A percentile compares a stretch with the other conserved stretches of the same genome.
Evolutionary conservation across 805 yeast species (phyloP).

Genomic region (Kregervanrija pseudodelftensis): DNA sequence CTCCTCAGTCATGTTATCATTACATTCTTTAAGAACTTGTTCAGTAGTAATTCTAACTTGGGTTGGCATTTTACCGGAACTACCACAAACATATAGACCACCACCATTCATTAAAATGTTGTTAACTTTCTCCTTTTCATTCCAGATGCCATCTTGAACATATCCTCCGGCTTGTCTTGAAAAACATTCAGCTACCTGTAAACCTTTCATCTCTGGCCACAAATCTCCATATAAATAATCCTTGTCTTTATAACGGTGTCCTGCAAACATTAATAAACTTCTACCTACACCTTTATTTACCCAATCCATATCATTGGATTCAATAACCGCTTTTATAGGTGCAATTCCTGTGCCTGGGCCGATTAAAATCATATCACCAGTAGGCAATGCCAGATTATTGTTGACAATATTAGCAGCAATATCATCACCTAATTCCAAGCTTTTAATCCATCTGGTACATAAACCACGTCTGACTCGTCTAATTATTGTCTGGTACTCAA

Average conservation of each 20-base stretch:
- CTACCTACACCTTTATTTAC: constrained; percentile 10
- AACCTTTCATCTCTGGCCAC: constrained; percentile 35
- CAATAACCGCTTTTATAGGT: constrained; percentile 73
- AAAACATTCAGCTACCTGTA: constrained; percentile 33
- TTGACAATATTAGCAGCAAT: constrained; percentile 46
- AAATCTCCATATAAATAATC: constrained; percentile 61
- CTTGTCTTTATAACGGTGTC: constrained; percentile 57
- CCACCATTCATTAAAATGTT: constrained; percentile 53
- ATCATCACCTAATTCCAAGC: constrained; percentile 38
- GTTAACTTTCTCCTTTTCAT: constrained; percentile 40
- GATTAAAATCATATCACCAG: constrained; percentile 46
- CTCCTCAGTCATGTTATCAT: constrained; percentile 30
- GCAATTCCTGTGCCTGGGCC: constrained; percentile 98
- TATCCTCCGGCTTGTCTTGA: constrained; percentile 56
- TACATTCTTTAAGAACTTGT: constrained; percentile 45
- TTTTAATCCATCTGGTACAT: constrained; percentile 70
- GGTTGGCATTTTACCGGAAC: constrained; percentile 90
- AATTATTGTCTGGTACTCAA: constrained; percentile 77
- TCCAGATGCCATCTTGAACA: constrained; percentile 69
- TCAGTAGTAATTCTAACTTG: constrained; percentile 70
- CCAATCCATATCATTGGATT: constrained; percentile 17
- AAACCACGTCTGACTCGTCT: constrained; percentile 72
- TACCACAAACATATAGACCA: constrained; percentile 77
- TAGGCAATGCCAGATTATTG: constrained; percentile 34
- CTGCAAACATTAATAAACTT: constrained; percentile 56